Evolutionary conservation across 2,329 filamentous ascomycete species (phyloP), one percentile per base, ranked within the genome.

Genomic region (Chalaropsis thielavioides): DNA sequence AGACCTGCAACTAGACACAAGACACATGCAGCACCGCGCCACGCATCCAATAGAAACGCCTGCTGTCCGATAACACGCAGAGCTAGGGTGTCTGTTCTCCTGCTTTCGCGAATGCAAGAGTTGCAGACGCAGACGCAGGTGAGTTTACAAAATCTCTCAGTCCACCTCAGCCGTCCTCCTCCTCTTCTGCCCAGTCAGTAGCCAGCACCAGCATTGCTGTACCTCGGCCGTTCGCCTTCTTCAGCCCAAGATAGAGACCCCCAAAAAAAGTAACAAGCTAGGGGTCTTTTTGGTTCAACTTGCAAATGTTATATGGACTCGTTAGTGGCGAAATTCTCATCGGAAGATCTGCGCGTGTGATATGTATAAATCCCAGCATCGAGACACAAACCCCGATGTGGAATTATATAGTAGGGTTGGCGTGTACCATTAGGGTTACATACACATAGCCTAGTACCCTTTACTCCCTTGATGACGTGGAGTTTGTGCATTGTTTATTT

Each of bases 31-130:
- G 46, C 24, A 15, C 4, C 5, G 15, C n/a, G 3, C 31, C 40
- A 62, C 19, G 3, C 43, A 10, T 10, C 60, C 60, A 62, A 62
- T 62, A 10, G 31, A 11, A 40, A 22, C 15, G 17, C 31, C 43
- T n/a, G 54, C 54, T 19, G 54, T 15, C 54, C 10, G 31, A 58
- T 17, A 19, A 38, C 27, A 8, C 13, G 27, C 15, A 58, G 17
- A 24, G 46, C 46, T 41, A 61, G 31, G 27, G 54, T 35, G 35
- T 46, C 46, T 31, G 35, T 46, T 51, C 54, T 61, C 61, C 43
- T 64, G 56, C 44, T 54, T 66, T 66, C 60, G 59, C 64, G 43
- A 66, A 63, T 62, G 60, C 60, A 66, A 44, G 59, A 56, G 35
- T 41, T 58, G 54, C 54, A 58, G 27, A 15, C 19, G 13, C 15